Base-by-base conservation (phyloP, 345 rosid species). In the Salix brachista region DNA sequence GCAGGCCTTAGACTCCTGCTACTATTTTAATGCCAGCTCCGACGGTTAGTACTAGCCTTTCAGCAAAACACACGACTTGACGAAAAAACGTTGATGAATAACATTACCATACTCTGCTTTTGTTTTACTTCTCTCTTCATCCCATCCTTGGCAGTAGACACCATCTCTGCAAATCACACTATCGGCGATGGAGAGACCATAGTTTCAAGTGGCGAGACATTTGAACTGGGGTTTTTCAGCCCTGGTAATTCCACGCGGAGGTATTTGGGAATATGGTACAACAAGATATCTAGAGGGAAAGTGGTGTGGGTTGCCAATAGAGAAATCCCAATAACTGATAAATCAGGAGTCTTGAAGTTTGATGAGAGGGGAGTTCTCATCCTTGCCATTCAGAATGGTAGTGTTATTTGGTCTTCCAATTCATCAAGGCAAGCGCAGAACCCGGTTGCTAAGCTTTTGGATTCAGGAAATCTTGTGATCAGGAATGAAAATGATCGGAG, bases 201-300 rank as follows among this genome's bases (percentile, higher is more conserved):
- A n/a, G 83, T 83, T 67, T 83, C 86, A 48, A 69, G 71, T 4
- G 56, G 36, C 25, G 76, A 70, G 67, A 52, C 28, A 8, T 85
- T 76, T 41, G 84, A 83, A 34, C 78, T 86, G 9, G 86, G 86
- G 21, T 86, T 86, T 60, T 83, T 83, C 65, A 83, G 44, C 62
- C 74, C 67, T 21, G 72, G 48, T n/a, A 28, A 25, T 56, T 67
- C 54, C 4, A 65, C 5, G 0, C 7, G 36, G 5, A 69, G 67
- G 14, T 79, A 73, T 54, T 25, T 77, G 26, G 80, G 80, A 44
- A 58, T 77, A 17, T 71, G 80, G 75, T 65, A 41, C 50, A 67
- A 46, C 36, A 70, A 70, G 32, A 34, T 77, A 17, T 17, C 80
- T 1, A 2, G 8, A 17, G 50, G 44, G 9, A 70, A 69, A 1